Percentiles rank a stretch among this genome's conserved stretches.
These are phyloP conservation scores for Aspergillus awamori DNA, from an alignment of 2,329 filamentous ascomycete genomes.

Conservation along the genomic window DNA sequence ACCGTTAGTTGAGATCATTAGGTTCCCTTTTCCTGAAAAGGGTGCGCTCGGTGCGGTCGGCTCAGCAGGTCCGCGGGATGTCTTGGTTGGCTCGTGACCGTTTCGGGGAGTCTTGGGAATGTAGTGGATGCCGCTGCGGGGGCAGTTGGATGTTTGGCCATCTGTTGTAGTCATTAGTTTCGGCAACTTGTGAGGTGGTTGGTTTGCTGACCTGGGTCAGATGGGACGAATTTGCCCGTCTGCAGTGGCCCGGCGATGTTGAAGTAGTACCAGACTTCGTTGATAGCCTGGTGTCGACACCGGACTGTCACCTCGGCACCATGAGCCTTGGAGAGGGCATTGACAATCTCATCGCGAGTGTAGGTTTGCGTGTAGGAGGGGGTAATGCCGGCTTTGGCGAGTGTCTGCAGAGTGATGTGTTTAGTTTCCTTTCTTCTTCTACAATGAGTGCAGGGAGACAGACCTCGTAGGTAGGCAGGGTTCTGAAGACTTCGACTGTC, in stretches of 20 bases:
- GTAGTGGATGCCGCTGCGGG: constrained; percentile 64
- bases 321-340: constrained; percentile 57
- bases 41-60: constrained; percentile 41
- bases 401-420: constrained; percentile 44
- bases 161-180: constrained; percentile 37
- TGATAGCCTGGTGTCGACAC: constrained; percentile 54
- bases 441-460: constrained; percentile 14
- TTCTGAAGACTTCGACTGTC: constrained; percentile 67
- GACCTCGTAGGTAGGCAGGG: constrained; percentile 65
- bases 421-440: constrained; percentile 3
- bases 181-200: neutral
- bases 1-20: constrained; percentile 54
- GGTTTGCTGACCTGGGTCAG: constrained; percentile 36
- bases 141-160: constrained; percentile 65
- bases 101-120: constrained; percentile 57
- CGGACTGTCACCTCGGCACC: constrained; percentile 62
- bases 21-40: constrained; percentile 62
- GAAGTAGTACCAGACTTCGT: constrained; percentile 66
- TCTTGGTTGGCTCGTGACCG: constrained; percentile 40
- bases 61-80: constrained; percentile 31
- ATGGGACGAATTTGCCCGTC: constrained; percentile 38
- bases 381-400: constrained; percentile 63
- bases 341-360: constrained; percentile 60
- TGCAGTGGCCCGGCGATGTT: constrained; percentile 56
- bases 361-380: constrained; percentile 61